Conservation (phyloP, 768 basidiomycete species). For the Candolleomyces efflorescens region DNA sequence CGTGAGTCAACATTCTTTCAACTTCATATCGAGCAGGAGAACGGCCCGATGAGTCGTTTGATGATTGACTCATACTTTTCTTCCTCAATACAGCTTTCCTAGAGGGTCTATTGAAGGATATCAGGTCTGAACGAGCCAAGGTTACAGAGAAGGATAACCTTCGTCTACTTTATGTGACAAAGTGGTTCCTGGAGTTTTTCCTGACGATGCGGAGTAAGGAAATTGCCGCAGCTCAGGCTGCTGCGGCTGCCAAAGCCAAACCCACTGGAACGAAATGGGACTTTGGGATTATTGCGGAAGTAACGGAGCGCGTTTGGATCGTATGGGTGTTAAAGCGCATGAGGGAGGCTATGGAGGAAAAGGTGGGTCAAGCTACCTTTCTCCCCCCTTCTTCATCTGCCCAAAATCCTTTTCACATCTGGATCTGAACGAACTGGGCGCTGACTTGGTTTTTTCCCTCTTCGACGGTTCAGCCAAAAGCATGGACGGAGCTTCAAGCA, state of each 20-base stretch:
- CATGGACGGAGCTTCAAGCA: constrained; percentile 92
- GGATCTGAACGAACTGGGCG: no score
- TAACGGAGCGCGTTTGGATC: constrained; percentile 84
- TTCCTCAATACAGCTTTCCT: constrained; percentile 64
- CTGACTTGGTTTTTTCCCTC: no score
- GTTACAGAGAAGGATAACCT: constrained; percentile 95
- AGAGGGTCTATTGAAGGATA: constrained; percentile 81
- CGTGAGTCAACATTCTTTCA: constrained; percentile 43
- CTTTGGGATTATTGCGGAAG: constrained; percentile 77
- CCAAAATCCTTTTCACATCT: not conserved
- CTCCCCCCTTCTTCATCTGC: constrained; percentile 6
- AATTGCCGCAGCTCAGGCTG: constrained; percentile 13
- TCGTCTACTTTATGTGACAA: constrained; percentile 78
- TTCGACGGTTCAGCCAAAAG: constrained; percentile 62
- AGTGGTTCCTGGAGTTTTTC: constrained; percentile 94
- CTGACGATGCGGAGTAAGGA: constrained; percentile 47
- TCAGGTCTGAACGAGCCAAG: constrained; percentile 86
- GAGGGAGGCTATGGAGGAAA: constrained; percentile 86
- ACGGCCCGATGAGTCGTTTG: not conserved
- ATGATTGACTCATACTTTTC: not conserved
- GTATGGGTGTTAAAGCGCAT: constrained; percentile 89
- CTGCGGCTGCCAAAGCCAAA: constrained; percentile 14
- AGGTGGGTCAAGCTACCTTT: constrained; percentile 45
- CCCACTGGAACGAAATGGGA: constrained; percentile 48
- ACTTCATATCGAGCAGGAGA: not conserved